Evolutionary conservation across 2,329 filamentous ascomycete species (phyloP).

Genomic region (Thielaviopsis populi): DNA sequence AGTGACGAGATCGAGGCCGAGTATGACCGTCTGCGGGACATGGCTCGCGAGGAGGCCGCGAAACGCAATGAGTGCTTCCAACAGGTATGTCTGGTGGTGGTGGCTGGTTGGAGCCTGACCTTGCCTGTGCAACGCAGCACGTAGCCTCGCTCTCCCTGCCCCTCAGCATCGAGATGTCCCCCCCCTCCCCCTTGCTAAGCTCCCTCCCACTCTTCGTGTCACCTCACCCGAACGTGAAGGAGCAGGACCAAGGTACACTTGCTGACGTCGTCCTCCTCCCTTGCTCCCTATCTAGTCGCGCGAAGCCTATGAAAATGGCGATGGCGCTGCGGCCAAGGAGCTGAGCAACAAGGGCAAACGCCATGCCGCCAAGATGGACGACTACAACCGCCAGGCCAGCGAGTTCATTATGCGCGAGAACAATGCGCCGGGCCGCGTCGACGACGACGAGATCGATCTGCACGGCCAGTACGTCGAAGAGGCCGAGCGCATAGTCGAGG

Average conservation of each 20-base stretch:
- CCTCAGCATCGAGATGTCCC: not conserved
- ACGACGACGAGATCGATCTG: conserved; percentile 74
- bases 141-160: not conserved
- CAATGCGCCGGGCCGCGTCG: conserved; percentile 62
- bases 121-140: not conserved
- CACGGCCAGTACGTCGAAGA: conserved; percentile 87
- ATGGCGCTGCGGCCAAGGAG: conserved; percentile 69
- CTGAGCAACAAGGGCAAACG: conserved; percentile 73
- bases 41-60: conserved; percentile 64
- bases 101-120: not conserved
- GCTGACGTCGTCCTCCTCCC: not conserved
- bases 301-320: conserved; percentile 68
- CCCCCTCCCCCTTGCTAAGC: not conserved
- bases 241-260: not conserved
- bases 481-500: conserved; percentile 77
- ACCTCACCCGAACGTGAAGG: not conserved
- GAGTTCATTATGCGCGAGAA: conserved; percentile 94
- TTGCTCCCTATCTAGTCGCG: conserved; percentile 38
- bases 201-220: not conserved
- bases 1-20: conserved; percentile 60
- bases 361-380: conserved; percentile 71
- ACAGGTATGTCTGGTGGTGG: conserved; percentile 33
- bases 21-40: conserved; percentile 77
- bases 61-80: conserved; percentile 69
- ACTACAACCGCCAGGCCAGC: conserved; percentile 80